A percentile compares a stretch with the other conserved stretches of the same genome.
Evolutionary conservation across 169 alveolate genomes (phyloP).

Genomic region (Amoebophrya sp.): DNA sequence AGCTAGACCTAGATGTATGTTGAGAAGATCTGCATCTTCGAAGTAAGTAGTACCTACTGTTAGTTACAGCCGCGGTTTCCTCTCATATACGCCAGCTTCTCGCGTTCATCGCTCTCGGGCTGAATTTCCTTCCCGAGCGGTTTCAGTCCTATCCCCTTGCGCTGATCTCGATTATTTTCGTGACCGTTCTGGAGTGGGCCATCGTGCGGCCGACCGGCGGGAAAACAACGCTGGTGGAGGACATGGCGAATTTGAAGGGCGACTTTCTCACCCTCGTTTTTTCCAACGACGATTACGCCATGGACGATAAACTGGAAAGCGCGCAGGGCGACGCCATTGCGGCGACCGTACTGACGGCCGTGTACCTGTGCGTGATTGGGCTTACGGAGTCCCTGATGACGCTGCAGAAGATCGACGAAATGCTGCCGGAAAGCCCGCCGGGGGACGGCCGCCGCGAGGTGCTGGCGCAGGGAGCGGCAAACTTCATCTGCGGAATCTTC

Average conservation of each 20-base stretch:
- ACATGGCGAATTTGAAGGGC: neutral
- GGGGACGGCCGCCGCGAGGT: constrained; percentile 4
- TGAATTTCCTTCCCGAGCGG: neutral
- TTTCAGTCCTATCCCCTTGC: neutral
- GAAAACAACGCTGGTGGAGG: neutral
- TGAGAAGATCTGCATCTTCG: too few relatives aligned
- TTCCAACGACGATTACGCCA: neutral
- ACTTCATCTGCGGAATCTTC: neutral
- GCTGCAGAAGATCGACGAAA: constrained; percentile 11
- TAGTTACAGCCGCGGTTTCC: too few relatives aligned
- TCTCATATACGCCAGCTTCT: too few relatives aligned
- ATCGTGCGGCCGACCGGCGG: neutral
- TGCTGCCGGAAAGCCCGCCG: neutral
- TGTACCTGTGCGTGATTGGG: neutral
- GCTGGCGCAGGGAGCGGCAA: neutral
- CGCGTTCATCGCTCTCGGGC: neutral
- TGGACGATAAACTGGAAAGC: too few relatives aligned
- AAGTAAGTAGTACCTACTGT: too few relatives aligned
- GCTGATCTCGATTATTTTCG: neutral
- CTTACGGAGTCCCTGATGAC: constrained; percentile 11
- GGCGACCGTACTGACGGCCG: neutral
- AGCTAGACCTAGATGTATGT: too few relatives aligned
- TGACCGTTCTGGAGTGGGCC: neutral
- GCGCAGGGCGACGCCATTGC: neutral
- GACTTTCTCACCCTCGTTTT: neutral